Base-by-base conservation (phyloP, 1,139 yeast species). In the Kodamaea ohmeri region DNA sequence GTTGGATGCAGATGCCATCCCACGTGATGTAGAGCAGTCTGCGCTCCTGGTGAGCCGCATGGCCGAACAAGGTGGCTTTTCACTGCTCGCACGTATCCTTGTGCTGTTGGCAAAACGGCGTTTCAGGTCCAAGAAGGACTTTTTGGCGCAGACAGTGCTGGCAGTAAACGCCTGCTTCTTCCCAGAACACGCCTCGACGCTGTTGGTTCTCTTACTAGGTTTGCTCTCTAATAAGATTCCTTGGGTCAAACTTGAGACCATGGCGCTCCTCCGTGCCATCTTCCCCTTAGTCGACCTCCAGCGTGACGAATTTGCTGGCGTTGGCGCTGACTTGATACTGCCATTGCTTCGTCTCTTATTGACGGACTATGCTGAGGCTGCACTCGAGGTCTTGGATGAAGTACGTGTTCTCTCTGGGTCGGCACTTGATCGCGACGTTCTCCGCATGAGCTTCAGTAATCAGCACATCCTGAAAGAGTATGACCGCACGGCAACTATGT, bases 321-420 rank as follows among this genome's bases (percentile, higher is more conserved):
- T 89, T 33, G 98, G 98, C 4, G 98, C 98, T 0, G 98, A 92
- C 56, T 68, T 92, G 39, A 86, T 94, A 4, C 84, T 96, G 1
- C 98, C 99, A 1, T 66, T 94, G 37, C 67, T 94, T 45, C 71
- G 97, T 36, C 67, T 94, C 27, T 64, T 94, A 27, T 73, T 87
- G 45, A 89, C 97, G 0, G 96, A 89, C 35, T 83, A 77, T 60
- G 97, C 96, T 1, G 89, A 86, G 45, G 80, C 80, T 32, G 97
- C 97, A 0, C 65, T 94, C 30, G 94, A 83, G 46, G 97, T 92
- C 0, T 69, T 94, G 38, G 97, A 92, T 52, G 90, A 85, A 52
- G 84, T 94, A 0, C 83, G 78, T 0, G 72, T 80, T 7, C 87
- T 94, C n/a, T 83, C 96, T 0, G 95, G 96, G 0, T 84, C 95